These are phyloP conservation scores for Yarrowia sp. DNA, from an alignment of 805 yeast genomes.

Conservation along the genomic window DNA sequence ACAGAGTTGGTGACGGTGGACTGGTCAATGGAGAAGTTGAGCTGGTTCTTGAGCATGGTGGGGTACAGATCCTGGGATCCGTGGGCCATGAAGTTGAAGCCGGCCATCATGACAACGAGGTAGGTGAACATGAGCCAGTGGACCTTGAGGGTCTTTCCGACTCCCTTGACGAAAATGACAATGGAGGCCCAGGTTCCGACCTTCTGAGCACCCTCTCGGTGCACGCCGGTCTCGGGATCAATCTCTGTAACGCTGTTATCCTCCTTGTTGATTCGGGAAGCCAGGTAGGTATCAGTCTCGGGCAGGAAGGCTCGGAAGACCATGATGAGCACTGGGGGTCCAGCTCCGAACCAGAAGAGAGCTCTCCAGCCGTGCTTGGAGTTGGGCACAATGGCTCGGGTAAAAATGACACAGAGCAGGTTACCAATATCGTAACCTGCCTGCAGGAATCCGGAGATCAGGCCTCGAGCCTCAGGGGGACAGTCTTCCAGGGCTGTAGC, in stretches of 20 bases:
- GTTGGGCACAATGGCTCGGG: slow-evolving; percentile 62
- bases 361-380: slow-evolving; percentile 69
- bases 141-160: slow-evolving; percentile 48
- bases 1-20: slow-evolving; percentile 67
- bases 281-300: slow-evolving; percentile 63
- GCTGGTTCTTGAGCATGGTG: slow-evolving; percentile 63
- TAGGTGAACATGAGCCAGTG: slow-evolving; percentile 69
- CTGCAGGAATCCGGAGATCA: slow-evolving; percentile 74
- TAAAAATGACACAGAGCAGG: slow-evolving; percentile 68
- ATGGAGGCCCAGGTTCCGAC: slow-evolving; percentile 40
- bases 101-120: slow-evolving; percentile 66
- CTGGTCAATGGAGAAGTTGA: slow-evolving; percentile 55
- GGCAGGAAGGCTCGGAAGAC: slow-evolving; percentile 65
- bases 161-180: slow-evolving; percentile 6
- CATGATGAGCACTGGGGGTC: slow-evolving; percentile 65
- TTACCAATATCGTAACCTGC: slow-evolving; percentile 82
- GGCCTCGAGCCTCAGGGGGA: slow-evolving; percentile 64
- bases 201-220: neutral
- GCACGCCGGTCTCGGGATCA: slow-evolving; percentile 39
- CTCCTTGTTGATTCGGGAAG: slow-evolving; percentile 45
- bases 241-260: slow-evolving; percentile 30
- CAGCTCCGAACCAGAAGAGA: slow-evolving; percentile 76
- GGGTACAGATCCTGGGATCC: slow-evolving; percentile 79
- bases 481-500: slow-evolving; percentile 73
- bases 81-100: slow-evolving; percentile 73